Percentiles rank a stretch among this genome's conserved stretches.
Conservation (phyloP, 805 yeast genomes). For the Candida michaelii region DNA sequence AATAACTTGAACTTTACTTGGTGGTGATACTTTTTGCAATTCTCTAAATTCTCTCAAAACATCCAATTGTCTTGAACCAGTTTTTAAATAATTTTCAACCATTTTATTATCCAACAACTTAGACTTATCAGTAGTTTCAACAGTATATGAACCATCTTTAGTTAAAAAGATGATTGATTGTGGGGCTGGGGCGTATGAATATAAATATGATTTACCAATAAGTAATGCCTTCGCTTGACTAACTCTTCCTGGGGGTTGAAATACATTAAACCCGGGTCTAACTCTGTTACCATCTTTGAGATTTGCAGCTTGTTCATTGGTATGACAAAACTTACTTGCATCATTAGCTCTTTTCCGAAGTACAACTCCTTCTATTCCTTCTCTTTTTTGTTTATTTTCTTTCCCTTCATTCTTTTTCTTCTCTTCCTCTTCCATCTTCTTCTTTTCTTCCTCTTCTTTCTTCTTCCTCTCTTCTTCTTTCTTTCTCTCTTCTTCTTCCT, state of each 20-base stretch:
- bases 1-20: conserved; percentile 23
- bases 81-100: conserved; percentile 9
- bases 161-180: conserved; percentile 37
- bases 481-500: conserved; percentile 12
- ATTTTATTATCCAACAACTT: conserved; percentile 24
- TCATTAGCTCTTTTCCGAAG: conserved; percentile 9
- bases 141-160: conserved; percentile 33
- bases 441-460: conserved; percentile 17
- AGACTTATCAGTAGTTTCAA: conserved; percentile 21
- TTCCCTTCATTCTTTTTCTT: conserved; percentile 4
- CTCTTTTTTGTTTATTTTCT: conserved; percentile 10
- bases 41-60: conserved; percentile 21
- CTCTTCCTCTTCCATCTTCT: conserved; percentile 7
- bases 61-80: conserved; percentile 12
- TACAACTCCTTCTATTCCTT: conserved; percentile 12
- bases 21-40: conserved; percentile 19
- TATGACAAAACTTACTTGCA: conserved; percentile 20
- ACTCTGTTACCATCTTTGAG: conserved; percentile 21
- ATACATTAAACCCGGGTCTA: conserved; percentile 41
- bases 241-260: conserved; percentile 29
- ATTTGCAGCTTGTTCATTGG: conserved; percentile 15
- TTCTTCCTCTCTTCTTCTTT: conserved; percentile 10
- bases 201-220: conserved; percentile 41
- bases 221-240: conserved; percentile 25
- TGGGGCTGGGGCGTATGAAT: conserved; percentile 42